Evolutionary conservation across 192 early-diverging fungal genomes (phyloP), one percentile per base, ranked within the genome.

Genomic region (Coemansia nantahalensis): DNA sequence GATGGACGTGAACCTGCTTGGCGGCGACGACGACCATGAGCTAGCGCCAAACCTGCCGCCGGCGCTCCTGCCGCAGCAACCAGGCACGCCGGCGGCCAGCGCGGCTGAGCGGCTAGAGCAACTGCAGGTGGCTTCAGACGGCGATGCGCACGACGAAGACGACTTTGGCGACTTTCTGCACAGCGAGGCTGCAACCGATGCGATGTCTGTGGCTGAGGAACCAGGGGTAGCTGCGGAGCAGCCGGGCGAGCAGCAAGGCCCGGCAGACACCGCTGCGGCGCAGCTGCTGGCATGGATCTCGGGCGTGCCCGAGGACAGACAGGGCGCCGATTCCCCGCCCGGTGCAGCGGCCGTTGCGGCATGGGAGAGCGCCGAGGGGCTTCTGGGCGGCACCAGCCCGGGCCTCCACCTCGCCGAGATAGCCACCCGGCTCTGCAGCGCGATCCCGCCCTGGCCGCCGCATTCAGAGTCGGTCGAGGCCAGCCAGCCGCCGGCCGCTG

Each of bases 101-200:
- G 17, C 24, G 32, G 33, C 43, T 21, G 23, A 35, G 34, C 32
- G 34, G 23, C n/a, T 32, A 44, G 22, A 10, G 23, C 14, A 44
- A 32, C 18, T 17, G 35, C 18, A 8, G 26, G 9, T 7, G 8
- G n/a, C 48, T 19, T 13, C 11, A 32, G 31, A 18, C 35, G 18
- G 30, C 18, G 18, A 18, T 16, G 18, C 17, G n/a, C 36, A 46
- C 5, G 41, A 56, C 13, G 36, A 16, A 4, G 60, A 70, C 17
- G 64, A 59, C 7, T 75, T 67, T 51, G 71, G 71, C 19, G 59
- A 66, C 15, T 68, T 68, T 34, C 35, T 63, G 4, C 53, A 55
- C 22, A 55, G 53, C 42, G 33, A 37, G 9, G 18, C 53, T 35
- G 51, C 13, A n/a, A n/a, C n/a, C n/a, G n/a, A n/a, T n/a, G n/a